phyloP scores from a whole-genome alignment of 257 asterid genomes.

The Solanum piurae region DNA sequence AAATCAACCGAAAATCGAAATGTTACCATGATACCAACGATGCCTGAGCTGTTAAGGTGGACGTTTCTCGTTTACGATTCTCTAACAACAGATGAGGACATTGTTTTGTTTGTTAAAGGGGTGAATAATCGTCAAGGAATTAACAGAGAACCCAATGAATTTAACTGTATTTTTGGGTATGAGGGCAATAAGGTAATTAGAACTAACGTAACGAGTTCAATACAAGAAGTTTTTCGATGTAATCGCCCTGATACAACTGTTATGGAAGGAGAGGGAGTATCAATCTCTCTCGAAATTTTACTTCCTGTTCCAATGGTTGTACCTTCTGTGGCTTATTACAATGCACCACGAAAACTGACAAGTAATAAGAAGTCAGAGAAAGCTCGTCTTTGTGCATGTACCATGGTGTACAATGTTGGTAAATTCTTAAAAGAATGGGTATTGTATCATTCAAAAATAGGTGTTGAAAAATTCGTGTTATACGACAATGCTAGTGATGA shows the following conservation, averaged over 20 bases:
- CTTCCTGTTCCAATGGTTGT: slow-evolving; percentile 34
- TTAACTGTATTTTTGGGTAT: slow-evolving; percentile 40
- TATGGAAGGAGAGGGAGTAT: neutral
- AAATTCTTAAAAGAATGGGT: slow-evolving; percentile 74
- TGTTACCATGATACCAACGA: neutral
- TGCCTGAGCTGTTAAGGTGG: slow-evolving; percentile 34
- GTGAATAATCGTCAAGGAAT: slow-evolving; percentile 53
- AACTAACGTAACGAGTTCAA: slow-evolving; percentile 56
- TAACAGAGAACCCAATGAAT: slow-evolving; percentile 43
- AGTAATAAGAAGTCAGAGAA: neutral
- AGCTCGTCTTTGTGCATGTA: slow-evolving; percentile 62
- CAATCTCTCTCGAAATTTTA: slow-evolving; percentile 40
- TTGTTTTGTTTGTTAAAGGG: slow-evolving; percentile 70
- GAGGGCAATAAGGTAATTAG: slow-evolving; percentile 26
- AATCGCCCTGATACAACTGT: slow-evolving; percentile 23
- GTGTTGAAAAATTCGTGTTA: slow-evolving; percentile 57
- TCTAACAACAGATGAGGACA: slow-evolving; percentile 52
- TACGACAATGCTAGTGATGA: slow-evolving; percentile 88
- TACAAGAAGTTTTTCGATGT: slow-evolving; percentile 89
- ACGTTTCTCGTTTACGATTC: slow-evolving; percentile 53
- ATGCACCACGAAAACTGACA: slow-evolving; percentile 34
- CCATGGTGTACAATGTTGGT: slow-evolving; percentile 72
- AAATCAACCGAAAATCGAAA: neutral
- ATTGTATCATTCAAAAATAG: slow-evolving; percentile 53
- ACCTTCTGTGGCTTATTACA: slow-evolving; percentile 65